Evolutionary conservation across 2,329 filamentous ascomycete genomes (phyloP).

Genomic region (Ascochyta pisi): DNA sequence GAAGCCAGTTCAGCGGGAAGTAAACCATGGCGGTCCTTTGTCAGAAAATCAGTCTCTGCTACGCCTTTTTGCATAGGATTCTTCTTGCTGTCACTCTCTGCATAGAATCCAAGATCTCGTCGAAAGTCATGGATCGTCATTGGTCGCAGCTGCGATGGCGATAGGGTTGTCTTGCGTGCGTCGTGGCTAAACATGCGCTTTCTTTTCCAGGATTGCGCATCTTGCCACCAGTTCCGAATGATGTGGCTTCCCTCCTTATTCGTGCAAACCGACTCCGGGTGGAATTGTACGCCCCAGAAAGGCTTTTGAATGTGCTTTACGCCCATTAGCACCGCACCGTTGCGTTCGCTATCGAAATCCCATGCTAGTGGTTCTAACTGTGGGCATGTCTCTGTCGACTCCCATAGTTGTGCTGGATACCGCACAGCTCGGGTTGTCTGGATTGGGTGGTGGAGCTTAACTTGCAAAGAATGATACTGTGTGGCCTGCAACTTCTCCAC

Average conservation of each 20-base stretch:
- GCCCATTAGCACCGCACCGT: constrained; percentile 76
- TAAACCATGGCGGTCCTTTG: constrained; percentile 21
- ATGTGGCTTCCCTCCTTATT: constrained; percentile 69
- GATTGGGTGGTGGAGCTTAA: constrained; percentile 48
- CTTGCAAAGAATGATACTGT: constrained; percentile 74
- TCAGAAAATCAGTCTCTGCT: background rate
- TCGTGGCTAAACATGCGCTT: constrained; percentile 25
- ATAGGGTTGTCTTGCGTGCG: constrained; percentile 14
- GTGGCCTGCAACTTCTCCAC: constrained; percentile 71
- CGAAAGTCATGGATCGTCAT: constrained; percentile 30
- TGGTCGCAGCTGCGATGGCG: constrained; percentile 21
- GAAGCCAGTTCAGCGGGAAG: constrained; percentile 33
- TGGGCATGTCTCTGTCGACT: constrained; percentile 44
- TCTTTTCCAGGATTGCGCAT: constrained; percentile 63
- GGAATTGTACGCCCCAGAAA: constrained; percentile 88
- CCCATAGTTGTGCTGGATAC: constrained; percentile 53
- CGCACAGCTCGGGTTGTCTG: constrained; percentile 34
- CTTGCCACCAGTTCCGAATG: constrained; percentile 76
- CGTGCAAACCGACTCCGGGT: constrained; percentile 88
- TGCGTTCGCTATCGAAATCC: constrained; percentile 54
- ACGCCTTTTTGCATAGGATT: constrained; percentile 13
- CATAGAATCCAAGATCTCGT: constrained; percentile 23
- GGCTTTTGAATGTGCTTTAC: constrained; percentile 72
- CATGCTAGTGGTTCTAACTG: constrained; percentile 56
- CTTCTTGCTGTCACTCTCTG: constrained; percentile 13